A percentile compares a stretch with the other conserved stretches of the same genome.
Evolutionary conservation across 345 rosid species (phyloP).

Genomic region (Salix purpurea): DNA sequence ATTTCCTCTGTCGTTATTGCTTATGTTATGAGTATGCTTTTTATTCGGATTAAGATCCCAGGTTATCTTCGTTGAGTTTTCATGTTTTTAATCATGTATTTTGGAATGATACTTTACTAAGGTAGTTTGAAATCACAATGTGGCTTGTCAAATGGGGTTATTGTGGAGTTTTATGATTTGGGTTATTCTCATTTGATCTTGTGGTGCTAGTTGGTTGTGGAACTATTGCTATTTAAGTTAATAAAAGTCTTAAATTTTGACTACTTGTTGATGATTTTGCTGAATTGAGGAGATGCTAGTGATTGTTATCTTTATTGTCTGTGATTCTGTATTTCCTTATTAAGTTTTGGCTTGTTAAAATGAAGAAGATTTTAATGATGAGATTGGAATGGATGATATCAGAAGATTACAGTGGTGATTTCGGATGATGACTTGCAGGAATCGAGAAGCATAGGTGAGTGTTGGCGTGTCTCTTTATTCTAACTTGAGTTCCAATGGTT

Average conservation of each 20-base stretch:
- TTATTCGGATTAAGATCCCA: slow-evolving; percentile 96
- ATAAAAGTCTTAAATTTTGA: background rate
- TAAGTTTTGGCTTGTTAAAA: background rate
- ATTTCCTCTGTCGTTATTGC: slow-evolving; percentile 60
- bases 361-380: too few relatives aligned
- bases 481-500: too few relatives aligned
- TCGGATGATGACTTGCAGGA: too few relatives aligned
- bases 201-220: background rate
- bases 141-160: background rate
- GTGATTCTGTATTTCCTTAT: too few relatives aligned
- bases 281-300: background rate
- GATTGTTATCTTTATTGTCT: background rate
- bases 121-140: background rate
- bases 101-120: background rate
- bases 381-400: too few relatives aligned
- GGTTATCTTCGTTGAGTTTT: slow-evolving; percentile 62
- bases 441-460: too few relatives aligned
- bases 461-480: too few relatives aligned
- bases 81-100: background rate
- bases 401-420: too few relatives aligned
- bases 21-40: slow-evolving; percentile 91
- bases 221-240: background rate
- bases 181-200: background rate
- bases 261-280: background rate
- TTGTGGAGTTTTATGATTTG: background rate